These are phyloP conservation scores for Phytopythium vexans DNA, from an alignment of 352 stramenopile species.

Conservation along the genomic window DNA sequence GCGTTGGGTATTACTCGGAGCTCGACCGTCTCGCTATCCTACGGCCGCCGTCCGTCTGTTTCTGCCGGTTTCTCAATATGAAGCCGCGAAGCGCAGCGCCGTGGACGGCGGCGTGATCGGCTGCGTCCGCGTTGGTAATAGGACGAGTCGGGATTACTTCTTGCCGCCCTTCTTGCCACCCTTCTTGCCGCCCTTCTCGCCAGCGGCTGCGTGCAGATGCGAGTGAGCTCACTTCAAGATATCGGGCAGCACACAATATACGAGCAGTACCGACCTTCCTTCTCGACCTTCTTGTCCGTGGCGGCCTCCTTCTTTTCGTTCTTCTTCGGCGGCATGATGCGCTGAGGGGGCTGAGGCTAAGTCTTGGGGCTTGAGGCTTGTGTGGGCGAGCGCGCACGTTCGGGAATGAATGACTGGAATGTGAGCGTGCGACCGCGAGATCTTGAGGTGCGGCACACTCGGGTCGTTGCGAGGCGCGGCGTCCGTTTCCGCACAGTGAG, in stretches of 20 bases:
- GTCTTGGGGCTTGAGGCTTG: slow-evolving; percentile 9
- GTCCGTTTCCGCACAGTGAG: too few relatives aligned
- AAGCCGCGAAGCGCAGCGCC: too few relatives aligned
- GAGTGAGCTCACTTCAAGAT: not conserved
- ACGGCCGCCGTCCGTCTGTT: not conserved
- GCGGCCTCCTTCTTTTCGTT: slow-evolving; percentile 17
- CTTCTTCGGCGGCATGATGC: slow-evolving; percentile 22
- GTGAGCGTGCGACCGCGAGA: too few relatives aligned
- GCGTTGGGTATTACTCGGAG: slow-evolving; percentile 3
- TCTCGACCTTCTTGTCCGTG: slow-evolving; percentile 29
- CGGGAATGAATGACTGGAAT: slow-evolving; percentile 2
- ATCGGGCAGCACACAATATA: not conserved
- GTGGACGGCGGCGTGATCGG: too few relatives aligned
- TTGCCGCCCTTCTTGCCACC: slow-evolving; percentile 53
- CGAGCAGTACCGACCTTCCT: slow-evolving; percentile 15
- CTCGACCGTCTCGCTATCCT: slow-evolving; percentile 11
- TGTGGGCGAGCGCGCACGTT: slow-evolving; percentile 1
- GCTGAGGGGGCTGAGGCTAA: not conserved
- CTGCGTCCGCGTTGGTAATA: too few relatives aligned
- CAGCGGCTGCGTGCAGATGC: slow-evolving; percentile 12
- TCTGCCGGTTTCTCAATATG: too few relatives aligned
- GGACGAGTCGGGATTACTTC: slow-evolving; percentile 25
- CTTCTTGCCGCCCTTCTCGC: slow-evolving; percentile 26
- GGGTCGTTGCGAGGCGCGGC: too few relatives aligned
- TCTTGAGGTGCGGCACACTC: too few relatives aligned